Percentiles rank a stretch among this genome's conserved stretches.
These are phyloP conservation scores for Ophiocordyceps camponoti-saundersi DNA, from an alignment of 2,329 filamentous ascomycete genomes.

Conservation along the genomic window DNA sequence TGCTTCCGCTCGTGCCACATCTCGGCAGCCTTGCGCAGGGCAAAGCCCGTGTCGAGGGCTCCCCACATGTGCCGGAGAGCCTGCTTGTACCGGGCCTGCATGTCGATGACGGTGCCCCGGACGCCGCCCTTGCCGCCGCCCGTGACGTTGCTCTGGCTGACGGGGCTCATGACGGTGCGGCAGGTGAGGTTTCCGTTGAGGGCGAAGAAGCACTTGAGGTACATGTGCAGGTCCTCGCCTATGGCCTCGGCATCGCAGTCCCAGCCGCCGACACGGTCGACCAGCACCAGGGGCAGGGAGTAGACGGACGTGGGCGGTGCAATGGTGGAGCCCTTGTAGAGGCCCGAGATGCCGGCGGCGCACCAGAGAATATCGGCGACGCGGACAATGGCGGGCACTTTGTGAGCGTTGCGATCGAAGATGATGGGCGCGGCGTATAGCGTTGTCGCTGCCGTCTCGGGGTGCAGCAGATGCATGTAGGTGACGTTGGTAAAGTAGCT, in stretches of 20 bases:
- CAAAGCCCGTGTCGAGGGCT: constrained; percentile 50
- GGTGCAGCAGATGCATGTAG: constrained; percentile 41
- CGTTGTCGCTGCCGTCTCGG: constrained; percentile 42
- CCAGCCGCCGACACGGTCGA: constrained; percentile 56
- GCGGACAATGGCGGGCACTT: constrained; percentile 48
- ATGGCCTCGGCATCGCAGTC: constrained; percentile 55
- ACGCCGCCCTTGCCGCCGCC: constrained; percentile 38
- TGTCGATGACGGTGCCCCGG: constrained; percentile 36
- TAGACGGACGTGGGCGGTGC: constrained; percentile 61
- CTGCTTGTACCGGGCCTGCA: constrained; percentile 52
- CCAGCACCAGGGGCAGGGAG: constrained; percentile 47
- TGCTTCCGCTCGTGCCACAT: constrained; percentile 41
- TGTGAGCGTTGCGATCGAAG: constrained; percentile 57
- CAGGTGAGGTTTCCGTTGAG: constrained; percentile 52
- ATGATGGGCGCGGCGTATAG: constrained; percentile 55
- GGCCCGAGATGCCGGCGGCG: constrained; percentile 51
- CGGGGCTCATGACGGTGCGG: constrained; percentile 47
- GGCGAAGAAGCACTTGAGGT: constrained; percentile 61
- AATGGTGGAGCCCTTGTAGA: constrained; percentile 45
- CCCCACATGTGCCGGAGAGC: constrained; percentile 65
- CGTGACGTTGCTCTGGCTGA: constrained; percentile 57
- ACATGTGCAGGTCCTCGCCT: constrained; percentile 64
- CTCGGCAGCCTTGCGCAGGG: constrained; percentile 38
- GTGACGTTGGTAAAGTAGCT: constrained; percentile 51
- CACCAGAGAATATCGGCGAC: constrained; percentile 59